These are phyloP conservation scores for Neurospora sp. DNA, from an alignment of 495 filamentous ascomycete genomes.

Conservation along the genomic window DNA sequence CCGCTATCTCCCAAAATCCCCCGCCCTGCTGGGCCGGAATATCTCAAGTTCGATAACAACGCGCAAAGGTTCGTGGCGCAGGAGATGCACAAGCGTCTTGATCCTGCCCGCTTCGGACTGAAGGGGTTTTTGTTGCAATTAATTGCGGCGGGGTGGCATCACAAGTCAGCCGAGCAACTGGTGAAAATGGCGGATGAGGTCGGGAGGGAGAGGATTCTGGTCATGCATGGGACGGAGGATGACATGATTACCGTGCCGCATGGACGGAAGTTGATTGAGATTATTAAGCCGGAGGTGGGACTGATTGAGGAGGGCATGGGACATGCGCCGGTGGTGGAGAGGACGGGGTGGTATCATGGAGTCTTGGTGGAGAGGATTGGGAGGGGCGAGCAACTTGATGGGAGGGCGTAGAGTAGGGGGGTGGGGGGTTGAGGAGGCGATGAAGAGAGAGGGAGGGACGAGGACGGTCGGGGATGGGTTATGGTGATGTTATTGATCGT, in stretches of 20 bases:
- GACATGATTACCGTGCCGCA: constrained; percentile 63
- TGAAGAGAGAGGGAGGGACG: too few species aligned
- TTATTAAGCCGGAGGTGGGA: constrained; percentile 37
- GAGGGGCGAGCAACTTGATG: constrained; percentile 27
- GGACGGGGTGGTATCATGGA: constrained; percentile 47
- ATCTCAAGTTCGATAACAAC: constrained; percentile 55
- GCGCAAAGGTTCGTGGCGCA: constrained; percentile 70
- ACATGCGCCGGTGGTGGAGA: constrained; percentile 59
- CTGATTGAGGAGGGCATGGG: constrained; percentile 54
- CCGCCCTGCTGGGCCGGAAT: constrained; percentile 11
- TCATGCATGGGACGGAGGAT: constrained; percentile 65
- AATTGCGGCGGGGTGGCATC: constrained; percentile 70
- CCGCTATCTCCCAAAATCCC: neutral
- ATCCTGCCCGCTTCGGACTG: constrained; percentile 44
- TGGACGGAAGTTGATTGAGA: constrained; percentile 46
- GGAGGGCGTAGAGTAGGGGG: constrained; percentile 1
- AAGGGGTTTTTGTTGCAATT: constrained; percentile 67
- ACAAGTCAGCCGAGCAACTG: constrained; percentile 56
- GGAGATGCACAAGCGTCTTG: constrained; percentile 55
- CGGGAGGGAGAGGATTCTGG: constrained; percentile 59
- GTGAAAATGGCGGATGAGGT: constrained; percentile 51
- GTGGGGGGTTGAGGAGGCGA: neutral
- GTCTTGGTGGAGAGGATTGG: constrained; percentile 43
- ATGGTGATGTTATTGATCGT: too few species aligned
- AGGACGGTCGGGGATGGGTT: too few species aligned